These are phyloP conservation scores for Rosa persica DNA, from an alignment of 306 rosid species.

Conservation along the genomic window DNA sequence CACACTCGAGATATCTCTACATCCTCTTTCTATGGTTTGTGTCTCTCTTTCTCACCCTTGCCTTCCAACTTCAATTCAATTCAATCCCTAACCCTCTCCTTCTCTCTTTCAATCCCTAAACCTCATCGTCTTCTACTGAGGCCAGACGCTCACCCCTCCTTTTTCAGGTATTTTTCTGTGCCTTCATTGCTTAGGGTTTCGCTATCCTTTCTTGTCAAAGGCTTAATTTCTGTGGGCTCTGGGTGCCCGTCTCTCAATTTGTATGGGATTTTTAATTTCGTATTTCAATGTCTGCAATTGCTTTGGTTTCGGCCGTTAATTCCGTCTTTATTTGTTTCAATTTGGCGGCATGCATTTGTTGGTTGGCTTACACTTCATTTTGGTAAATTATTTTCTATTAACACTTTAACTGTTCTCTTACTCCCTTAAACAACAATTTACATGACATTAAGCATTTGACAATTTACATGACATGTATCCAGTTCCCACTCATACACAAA, in stretches of 20 bases:
- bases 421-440: background rate
- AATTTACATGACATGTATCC: background rate
- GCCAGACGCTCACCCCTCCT: background rate
- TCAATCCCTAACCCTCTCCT: conserved; percentile 28
- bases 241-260: background rate
- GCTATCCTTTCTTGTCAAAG: background rate
- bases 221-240: background rate
- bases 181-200: background rate
- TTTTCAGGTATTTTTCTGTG: background rate
- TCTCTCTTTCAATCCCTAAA: conserved; percentile 29
- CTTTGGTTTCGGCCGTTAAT: background rate
- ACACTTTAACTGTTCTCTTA: background rate
- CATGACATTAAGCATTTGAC: background rate
- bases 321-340: background rate
- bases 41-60: conserved; percentile 5
- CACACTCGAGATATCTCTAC: conserved; percentile 31
- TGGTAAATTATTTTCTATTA: background rate
- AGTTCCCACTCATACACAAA: background rate
- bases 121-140: background rate
- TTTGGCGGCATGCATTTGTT: too few species aligned
- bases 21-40: background rate
- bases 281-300: background rate
- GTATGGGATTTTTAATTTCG: background rate
- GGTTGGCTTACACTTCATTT: background rate
- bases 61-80: background rate